Conservation (phyloP, 306 rosid species). For the Pterocarpus santalinus region DNA sequence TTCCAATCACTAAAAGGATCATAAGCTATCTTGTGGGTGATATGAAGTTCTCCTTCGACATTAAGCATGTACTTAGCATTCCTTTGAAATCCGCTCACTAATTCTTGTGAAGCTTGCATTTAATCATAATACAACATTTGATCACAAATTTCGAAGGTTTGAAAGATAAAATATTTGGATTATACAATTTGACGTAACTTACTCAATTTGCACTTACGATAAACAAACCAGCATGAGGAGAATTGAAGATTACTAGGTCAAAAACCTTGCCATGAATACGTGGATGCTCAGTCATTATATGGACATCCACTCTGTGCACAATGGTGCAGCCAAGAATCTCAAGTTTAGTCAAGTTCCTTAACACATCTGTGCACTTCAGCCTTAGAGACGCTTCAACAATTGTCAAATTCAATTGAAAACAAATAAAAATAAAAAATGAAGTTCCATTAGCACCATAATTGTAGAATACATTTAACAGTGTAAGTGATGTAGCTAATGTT, state of each 20-base stretch:
- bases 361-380: neutral
- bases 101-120: too few relatives aligned
- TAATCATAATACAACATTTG: too few relatives aligned
- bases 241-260: constrained; percentile 50
- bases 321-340: too few relatives aligned
- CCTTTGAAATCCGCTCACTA: too few relatives aligned
- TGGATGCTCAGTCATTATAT: constrained; percentile 32
- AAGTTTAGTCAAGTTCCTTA: constrained; percentile 19
- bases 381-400: neutral
- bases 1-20: too few relatives aligned
- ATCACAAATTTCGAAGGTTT: too few relatives aligned
- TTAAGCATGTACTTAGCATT: too few relatives aligned
- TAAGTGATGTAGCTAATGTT: too few relatives aligned
- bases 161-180: too few relatives aligned
- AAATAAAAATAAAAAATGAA: neutral
- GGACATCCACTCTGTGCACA: constrained; percentile 8
- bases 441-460: neutral
- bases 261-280: neutral
- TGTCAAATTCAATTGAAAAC: neutral
- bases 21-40: too few relatives aligned
- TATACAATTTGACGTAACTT: neutral
- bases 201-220: neutral
- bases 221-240: constrained; percentile 54
- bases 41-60: too few relatives aligned
- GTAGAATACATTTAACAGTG: neutral